Conservation (phyloP, 2,329 filamentous ascomycete species). For the Aspergillus alliaceus region DNA sequence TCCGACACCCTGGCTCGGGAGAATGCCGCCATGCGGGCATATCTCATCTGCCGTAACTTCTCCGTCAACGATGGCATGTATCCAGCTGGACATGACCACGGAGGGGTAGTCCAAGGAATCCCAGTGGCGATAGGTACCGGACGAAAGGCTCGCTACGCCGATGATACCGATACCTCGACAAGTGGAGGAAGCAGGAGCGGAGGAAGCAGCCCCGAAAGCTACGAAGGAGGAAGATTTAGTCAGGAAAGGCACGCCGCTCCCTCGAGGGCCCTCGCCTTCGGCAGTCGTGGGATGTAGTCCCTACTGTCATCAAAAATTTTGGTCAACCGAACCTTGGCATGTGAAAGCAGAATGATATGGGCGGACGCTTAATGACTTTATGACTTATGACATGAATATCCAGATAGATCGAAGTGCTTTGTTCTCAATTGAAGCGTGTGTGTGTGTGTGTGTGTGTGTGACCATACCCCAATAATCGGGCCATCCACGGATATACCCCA, state of each 20-base stretch:
- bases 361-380: constrained; percentile 22
- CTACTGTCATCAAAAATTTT: not conserved
- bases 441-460: constrained; percentile 2
- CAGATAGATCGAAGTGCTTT: constrained; percentile 20
- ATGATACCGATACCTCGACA: constrained; percentile 45
- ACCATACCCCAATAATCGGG: not conserved
- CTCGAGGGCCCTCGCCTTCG: constrained; percentile 26
- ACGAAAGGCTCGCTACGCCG: constrained; percentile 49
- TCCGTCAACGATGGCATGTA: constrained; percentile 94
- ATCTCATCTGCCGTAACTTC: constrained; percentile 97
- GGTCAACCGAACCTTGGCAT: not conserved
- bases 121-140: constrained; percentile 66
- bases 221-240: constrained; percentile 23
- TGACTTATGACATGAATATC: constrained; percentile 28
- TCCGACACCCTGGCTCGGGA: constrained; percentile 82
- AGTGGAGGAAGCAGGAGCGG: constrained; percentile 53
- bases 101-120: constrained; percentile 58
- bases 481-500: constrained; percentile 6
- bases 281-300: not conserved
- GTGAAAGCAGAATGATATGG: not conserved
- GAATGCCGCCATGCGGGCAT: constrained; percentile 91
- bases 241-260: constrained; percentile 21
- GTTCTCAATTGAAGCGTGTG: constrained; percentile 7
- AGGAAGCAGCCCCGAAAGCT: constrained; percentile 53
- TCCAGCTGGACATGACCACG: constrained; percentile 56